These are phyloP conservation scores for Fusarium sp. DNA, from an alignment of 2,329 filamentous ascomycete species.

Conservation along the genomic window DNA sequence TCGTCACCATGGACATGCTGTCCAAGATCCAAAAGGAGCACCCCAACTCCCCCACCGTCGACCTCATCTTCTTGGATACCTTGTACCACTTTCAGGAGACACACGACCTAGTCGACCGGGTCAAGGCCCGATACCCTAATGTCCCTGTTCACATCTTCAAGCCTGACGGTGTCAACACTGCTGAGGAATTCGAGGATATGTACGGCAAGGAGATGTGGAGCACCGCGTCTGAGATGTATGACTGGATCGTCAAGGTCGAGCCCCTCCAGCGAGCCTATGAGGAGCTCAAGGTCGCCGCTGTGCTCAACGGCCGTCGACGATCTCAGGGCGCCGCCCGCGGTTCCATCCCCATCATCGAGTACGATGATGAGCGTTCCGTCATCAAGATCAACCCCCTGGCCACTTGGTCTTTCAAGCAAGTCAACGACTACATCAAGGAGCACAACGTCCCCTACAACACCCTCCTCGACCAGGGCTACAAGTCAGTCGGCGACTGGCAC, in stretches of 20 bases:
- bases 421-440: conserved; percentile 86
- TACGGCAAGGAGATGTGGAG: conserved; percentile 91
- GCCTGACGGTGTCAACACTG: conserved; percentile 79
- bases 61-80: conserved; percentile 86
- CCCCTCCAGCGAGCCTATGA: conserved; percentile 92
- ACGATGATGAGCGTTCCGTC: conserved; percentile 87
- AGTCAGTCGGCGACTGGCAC: conserved; percentile 98
- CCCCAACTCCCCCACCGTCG: conserved; percentile 69
- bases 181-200: conserved; percentile 81
- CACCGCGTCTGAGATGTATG: conserved; percentile 87
- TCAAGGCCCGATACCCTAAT: conserved; percentile 81
- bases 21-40: conserved; percentile 77
- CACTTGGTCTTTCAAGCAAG: conserved; percentile 92
- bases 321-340: conserved; percentile 95
- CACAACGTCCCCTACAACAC: conserved; percentile 94
- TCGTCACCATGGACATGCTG: conserved; percentile 88
- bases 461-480: conserved; percentile 93
- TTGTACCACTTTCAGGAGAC: conserved; percentile 87
- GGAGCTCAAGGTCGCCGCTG: conserved; percentile 87
- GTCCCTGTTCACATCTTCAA: conserved; percentile 90
- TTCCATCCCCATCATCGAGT: conserved; percentile 89
- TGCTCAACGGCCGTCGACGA: conserved; percentile 90
- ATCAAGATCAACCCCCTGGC: conserved; percentile 98
- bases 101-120: conserved; percentile 77
- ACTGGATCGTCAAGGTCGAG: conserved; percentile 98